Evolutionary conservation across 202 grass and related monocot genomes (phyloP).

Genomic region (Bolboschoenoplectus hybrid): DNA sequence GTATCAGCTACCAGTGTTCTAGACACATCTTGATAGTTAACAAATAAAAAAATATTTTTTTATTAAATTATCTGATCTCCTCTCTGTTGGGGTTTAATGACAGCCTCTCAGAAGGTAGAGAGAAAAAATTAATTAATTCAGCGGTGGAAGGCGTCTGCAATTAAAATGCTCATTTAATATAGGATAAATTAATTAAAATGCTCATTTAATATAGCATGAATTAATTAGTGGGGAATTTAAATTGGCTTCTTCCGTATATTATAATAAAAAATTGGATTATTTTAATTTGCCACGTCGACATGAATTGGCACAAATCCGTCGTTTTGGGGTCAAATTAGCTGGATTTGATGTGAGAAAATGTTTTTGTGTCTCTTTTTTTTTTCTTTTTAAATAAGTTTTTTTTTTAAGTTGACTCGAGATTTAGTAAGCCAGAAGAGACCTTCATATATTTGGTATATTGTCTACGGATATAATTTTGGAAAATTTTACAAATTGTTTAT

Average conservation of each 20-base stretch:
- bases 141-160: conserved; percentile 4
- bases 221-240: neutral
- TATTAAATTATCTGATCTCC: conserved; percentile 25
- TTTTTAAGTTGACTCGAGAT: conserved; percentile 25
- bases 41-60: neutral
- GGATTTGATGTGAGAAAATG: conserved; percentile 10
- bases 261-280: neutral
- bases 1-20: neutral
- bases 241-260: neutral
- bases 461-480: no score
- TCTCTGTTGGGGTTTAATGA: conserved; percentile 27
- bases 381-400: neutral
- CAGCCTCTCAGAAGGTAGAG: conserved; percentile 28
- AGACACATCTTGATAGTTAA: neutral
- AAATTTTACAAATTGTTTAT: no score
- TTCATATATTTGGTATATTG: no score
- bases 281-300: conserved; percentile 29
- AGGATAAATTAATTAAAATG: neutral
- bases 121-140: conserved; percentile 18
- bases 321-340: conserved; percentile 33
- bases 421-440: neutral
- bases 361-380: neutral
- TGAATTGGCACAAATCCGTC: conserved; percentile 25
- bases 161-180: conserved; percentile 6
- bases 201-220: neutral